These are phyloP conservation scores for Cynanchum wilfordii DNA, from an alignment of 257 asterid species.

Conservation along the genomic window DNA sequence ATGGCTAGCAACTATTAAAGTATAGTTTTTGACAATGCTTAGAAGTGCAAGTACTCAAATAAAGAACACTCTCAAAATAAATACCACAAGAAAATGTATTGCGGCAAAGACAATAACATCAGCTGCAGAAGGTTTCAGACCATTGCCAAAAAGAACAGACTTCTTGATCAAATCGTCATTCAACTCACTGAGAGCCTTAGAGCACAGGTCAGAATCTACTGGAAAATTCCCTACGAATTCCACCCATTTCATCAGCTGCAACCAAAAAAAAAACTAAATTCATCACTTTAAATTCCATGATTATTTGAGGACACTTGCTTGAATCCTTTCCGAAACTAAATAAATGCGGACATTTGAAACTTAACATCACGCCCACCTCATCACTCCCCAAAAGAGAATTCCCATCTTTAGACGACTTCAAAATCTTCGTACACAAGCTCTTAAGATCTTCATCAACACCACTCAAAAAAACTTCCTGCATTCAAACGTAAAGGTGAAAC, in stretches of 20 bases:
- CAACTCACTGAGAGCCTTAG: conserved; percentile 45
- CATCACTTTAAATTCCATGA: background rate
- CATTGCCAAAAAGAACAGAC: conserved; percentile 59
- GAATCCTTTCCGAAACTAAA: background rate
- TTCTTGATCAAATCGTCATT: conserved; percentile 63
- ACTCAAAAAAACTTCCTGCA: conserved; percentile 40
- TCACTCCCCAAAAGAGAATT: conserved; percentile 24
- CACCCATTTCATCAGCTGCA: conserved; percentile 60
- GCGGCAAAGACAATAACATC: conserved; percentile 65
- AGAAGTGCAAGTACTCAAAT: background rate
- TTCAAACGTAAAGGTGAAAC: background rate
- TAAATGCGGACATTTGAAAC: background rate
- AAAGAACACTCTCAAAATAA: conserved; percentile 6
- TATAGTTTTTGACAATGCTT: background rate
- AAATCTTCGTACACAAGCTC: conserved; percentile 40
- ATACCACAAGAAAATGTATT: conserved; percentile 64
- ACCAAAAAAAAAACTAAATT: conserved; percentile 14
- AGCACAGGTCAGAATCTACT: conserved; percentile 26
- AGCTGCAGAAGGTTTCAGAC: conserved; percentile 53
- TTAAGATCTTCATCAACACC: conserved; percentile 40
- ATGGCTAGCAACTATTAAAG: too few relatives aligned
- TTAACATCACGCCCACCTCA: conserved; percentile 40
- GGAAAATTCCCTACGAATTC: conserved; percentile 45
- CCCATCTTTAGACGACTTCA: conserved; percentile 38
- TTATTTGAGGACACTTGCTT: background rate